These are phyloP conservation scores for Ceratocystis variospora DNA, from an alignment of 2,329 filamentous ascomycete genomes.

Conservation along the genomic window DNA sequence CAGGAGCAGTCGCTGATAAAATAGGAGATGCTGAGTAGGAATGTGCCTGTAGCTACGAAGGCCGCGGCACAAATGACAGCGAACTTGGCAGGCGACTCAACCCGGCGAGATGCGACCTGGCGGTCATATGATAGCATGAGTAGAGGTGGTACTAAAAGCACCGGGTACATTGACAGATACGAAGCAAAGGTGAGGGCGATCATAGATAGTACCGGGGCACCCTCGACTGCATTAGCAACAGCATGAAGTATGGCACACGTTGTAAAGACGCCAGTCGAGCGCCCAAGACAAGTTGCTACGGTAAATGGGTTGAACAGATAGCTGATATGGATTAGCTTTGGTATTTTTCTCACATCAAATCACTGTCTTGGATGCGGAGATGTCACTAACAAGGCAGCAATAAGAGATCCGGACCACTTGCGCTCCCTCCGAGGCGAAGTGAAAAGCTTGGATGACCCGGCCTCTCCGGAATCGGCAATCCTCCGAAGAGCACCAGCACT, in stretches of 20 bases:
- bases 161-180: conserved; percentile 84
- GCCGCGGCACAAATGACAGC: conserved; percentile 38
- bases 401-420: conserved; percentile 57
- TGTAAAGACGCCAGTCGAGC: conserved; percentile 78
- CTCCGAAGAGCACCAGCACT: conserved; percentile 65
- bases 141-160: conserved; percentile 72
- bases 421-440: conserved; percentile 61
- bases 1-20: conserved; percentile 63
- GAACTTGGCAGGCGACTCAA: conserved; percentile 36
- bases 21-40: conserved; percentile 58
- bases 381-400: conserved; percentile 59
- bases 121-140: conserved; percentile 68
- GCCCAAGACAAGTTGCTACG: conserved; percentile 75
- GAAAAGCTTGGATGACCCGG: conserved; percentile 59
- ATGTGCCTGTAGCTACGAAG: conserved; percentile 41
- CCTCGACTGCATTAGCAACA: conserved; percentile 64
- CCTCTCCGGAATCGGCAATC: conserved; percentile 71
- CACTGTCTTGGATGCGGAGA: neutral
- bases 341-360: neutral
- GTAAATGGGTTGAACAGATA: conserved; percentile 95
- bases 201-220: conserved; percentile 61
- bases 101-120: conserved; percentile 28
- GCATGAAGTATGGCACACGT: conserved; percentile 78
- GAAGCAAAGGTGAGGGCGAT: conserved; percentile 75
- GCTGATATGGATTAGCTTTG: conserved; percentile 31